Evolutionary conservation across 73 alveolate species (phyloP).

Genomic region (Paramecium sexaurelia): DNA sequence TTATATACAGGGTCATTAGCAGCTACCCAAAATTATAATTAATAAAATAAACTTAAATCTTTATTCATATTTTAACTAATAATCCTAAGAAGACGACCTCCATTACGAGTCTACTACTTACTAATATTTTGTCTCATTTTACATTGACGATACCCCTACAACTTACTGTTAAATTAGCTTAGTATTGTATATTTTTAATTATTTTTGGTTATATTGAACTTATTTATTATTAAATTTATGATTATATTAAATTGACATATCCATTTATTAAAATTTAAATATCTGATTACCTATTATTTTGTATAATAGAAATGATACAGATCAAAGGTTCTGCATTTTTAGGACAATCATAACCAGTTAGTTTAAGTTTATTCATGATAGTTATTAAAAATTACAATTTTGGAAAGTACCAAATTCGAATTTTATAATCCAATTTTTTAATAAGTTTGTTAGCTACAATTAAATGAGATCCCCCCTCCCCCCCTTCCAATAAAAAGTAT

Average conservation of each 20-base stretch:
- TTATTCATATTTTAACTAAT: no score
- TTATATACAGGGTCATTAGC: not conserved
- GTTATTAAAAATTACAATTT: not conserved
- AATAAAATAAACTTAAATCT: no score
- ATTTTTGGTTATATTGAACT: not conserved
- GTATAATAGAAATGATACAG: constrained; percentile 63
- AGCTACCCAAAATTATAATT: constrained; percentile 30
- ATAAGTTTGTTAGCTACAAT: not conserved
- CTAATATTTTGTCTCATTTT: not conserved
- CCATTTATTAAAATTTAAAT: not conserved
- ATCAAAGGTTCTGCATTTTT: constrained; percentile 78
- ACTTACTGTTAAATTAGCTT: not conserved
- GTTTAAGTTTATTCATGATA: not conserved
- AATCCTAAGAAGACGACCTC: not conserved
- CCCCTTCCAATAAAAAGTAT: not conserved
- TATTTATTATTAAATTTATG: not conserved
- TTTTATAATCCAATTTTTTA: not conserved
- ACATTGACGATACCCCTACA: not conserved
- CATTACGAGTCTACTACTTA: constrained; percentile 11
- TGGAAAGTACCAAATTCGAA: not conserved
- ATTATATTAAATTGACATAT: not conserved
- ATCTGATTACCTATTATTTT: not conserved
- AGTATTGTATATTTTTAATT: not conserved
- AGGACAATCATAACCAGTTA: constrained; percentile 70
- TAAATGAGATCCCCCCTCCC: not conserved